A percentile compares a stretch with the other conserved stretches of the same genome.
These are phyloP conservation scores for Colletotrichum kahawae DNA, from an alignment of 2,329 filamentous ascomycete genomes.

Conservation along the genomic window DNA sequence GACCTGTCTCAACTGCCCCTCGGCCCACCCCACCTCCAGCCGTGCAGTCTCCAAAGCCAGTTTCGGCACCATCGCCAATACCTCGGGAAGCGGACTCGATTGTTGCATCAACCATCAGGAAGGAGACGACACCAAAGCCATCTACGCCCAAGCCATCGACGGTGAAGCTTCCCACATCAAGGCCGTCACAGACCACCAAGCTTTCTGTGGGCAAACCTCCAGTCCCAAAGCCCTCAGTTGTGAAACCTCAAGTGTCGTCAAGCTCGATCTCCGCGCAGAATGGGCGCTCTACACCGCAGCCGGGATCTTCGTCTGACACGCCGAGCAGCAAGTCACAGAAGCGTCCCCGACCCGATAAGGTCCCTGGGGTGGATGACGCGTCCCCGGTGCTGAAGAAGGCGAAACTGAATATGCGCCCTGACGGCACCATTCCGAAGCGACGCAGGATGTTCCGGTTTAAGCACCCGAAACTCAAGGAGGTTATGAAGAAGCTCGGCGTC, in stretches of 20 bases:
- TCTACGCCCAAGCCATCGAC: not conserved
- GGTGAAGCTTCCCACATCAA: not conserved
- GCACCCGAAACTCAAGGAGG: constrained; percentile 36
- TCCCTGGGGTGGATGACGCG: constrained; percentile 35
- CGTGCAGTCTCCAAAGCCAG: not conserved
- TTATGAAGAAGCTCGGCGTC: constrained; percentile 30
- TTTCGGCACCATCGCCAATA: constrained; percentile 6
- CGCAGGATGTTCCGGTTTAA: constrained; percentile 44
- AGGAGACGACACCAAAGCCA: not conserved
- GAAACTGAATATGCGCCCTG: constrained; percentile 34
- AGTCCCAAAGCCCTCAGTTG: not conserved
- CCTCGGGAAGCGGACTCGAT: constrained; percentile 20
- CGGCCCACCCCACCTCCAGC: constrained; percentile 1
- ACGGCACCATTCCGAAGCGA: constrained; percentile 22
- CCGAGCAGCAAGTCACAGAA: constrained; percentile 32
- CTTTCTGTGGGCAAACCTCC: not conserved
- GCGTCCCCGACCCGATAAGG: constrained; percentile 41
- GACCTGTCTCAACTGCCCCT: not conserved
- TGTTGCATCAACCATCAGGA: constrained; percentile 8
- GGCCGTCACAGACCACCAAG: not conserved
- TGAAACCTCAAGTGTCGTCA: not conserved
- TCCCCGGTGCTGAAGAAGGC: constrained; percentile 43
- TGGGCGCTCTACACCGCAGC: constrained; percentile 9
- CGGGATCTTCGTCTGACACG: constrained; percentile 5
- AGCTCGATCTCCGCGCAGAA: not conserved